Percentiles rank a stretch among this genome's conserved stretches.
phyloP scores from a whole-genome alignment of 2,329 filamentous ascomycete genomes.

The Elsinoe australis region DNA sequence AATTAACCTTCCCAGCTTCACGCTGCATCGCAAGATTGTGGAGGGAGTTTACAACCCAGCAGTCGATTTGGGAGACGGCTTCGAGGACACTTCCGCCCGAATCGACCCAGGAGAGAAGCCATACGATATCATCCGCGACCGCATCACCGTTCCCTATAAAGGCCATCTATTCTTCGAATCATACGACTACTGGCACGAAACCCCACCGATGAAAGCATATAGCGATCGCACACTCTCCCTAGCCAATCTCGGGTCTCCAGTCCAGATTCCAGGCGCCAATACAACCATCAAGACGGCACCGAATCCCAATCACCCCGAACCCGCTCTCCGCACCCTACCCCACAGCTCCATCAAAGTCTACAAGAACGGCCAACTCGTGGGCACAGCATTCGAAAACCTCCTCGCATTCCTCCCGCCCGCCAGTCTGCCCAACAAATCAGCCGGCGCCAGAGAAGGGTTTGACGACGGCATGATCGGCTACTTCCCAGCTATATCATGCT shows the following conservation, averaged over 20 bases:
- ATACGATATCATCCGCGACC: constrained; percentile 83
- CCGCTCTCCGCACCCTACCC: constrained; percentile 77
- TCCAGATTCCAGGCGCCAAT: constrained; percentile 35
- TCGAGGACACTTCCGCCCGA: constrained; percentile 35
- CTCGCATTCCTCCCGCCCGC: constrained; percentile 88
- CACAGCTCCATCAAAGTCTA: constrained; percentile 81
- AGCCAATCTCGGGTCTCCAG: constrained; percentile 60
- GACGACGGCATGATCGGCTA: constrained; percentile 96
- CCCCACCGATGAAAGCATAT: constrained; percentile 73
- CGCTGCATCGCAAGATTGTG: constrained; percentile 80
- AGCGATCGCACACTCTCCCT: constrained; percentile 41
- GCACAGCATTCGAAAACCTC: constrained; percentile 79
- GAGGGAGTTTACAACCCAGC: constrained; percentile 81
- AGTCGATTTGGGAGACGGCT: constrained; percentile 58
- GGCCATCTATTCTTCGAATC: constrained; percentile 90
- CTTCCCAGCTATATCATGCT: constrained; percentile 87
- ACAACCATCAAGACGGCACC: constrained; percentile 50
- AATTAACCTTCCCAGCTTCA: constrained; percentile 79
- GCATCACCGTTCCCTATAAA: constrained; percentile 90
- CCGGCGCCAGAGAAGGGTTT: constrained; percentile 73
- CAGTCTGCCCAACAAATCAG: constrained; percentile 62
- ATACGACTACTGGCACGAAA: constrained; percentile 70
- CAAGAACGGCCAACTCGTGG: constrained; percentile 83
- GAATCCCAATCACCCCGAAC: constrained; percentile 62
- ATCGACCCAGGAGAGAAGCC: constrained; percentile 40